Conservation (phyloP, 2,329 filamentous ascomycete genomes). For the Penicillium sp. region DNA sequence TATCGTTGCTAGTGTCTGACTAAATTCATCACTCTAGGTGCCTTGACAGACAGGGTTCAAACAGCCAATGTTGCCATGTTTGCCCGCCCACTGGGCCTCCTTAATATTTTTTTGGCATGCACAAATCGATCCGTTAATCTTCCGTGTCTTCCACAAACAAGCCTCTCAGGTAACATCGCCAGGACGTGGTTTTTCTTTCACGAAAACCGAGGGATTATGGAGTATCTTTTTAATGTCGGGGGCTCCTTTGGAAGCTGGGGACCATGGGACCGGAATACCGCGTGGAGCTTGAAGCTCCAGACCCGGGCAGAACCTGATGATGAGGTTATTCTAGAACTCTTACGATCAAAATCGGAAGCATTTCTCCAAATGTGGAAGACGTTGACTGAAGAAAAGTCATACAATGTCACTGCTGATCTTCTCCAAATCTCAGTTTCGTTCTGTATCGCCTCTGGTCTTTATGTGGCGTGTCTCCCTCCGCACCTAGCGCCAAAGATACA, state of each 20-base stretch:
- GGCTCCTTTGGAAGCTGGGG: conserved; percentile 19
- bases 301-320: conserved; percentile 37
- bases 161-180: conserved; percentile 30
- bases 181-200: conserved; percentile 44
- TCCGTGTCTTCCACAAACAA: conserved; percentile 22
- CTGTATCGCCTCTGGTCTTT: conserved; percentile 45
- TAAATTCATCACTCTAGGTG: conserved; percentile 43
- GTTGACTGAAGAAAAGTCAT: conserved; percentile 42
- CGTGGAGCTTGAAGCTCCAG: conserved; percentile 23
- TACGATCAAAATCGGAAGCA: conserved; percentile 47
- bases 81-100: conserved; percentile 64
- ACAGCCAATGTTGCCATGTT: conserved; percentile 65
- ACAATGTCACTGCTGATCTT: conserved; percentile 52
- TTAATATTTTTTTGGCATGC: conserved; percentile 69
- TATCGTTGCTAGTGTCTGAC: background rate
- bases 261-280: conserved; percentile 26
- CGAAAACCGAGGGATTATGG: conserved; percentile 43
- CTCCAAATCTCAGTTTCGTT: conserved; percentile 53
- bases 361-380: conserved; percentile 48
- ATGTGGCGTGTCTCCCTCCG: conserved; percentile 37
- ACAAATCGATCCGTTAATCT: conserved; percentile 54
- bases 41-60: conserved; percentile 63
- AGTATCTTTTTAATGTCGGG: conserved; percentile 51
- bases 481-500: conserved; percentile 31
- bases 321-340: conserved; percentile 45